phyloP scores from a whole-genome alignment of 2,329 filamentous ascomycete species.

The Colletotrichum ledebouriae region DNA sequence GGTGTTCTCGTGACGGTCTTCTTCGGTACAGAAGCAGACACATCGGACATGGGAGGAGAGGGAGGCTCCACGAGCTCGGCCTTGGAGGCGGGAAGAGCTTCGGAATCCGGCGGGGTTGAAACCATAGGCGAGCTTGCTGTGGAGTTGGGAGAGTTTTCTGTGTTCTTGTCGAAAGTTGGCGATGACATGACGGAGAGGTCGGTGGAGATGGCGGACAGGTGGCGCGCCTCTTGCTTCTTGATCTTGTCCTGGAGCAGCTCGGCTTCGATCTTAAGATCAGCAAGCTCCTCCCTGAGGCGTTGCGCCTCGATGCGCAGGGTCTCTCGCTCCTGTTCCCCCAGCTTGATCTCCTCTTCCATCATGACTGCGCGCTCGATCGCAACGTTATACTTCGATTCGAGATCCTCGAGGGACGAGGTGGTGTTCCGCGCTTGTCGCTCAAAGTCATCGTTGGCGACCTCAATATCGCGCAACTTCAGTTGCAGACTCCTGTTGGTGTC shows the following conservation, averaged over 20 bases:
- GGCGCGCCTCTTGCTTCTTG: conserved; percentile 74
- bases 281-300: conserved; percentile 88
- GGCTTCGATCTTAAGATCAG: conserved; percentile 93
- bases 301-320: conserved; percentile 90
- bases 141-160: conserved; percentile 82
- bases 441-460: conserved; percentile 98
- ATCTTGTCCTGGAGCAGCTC: conserved; percentile 96
- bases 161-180: conserved; percentile 78
- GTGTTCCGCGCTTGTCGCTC: conserved; percentile 97
- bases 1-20: conserved; percentile 49
- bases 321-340: conserved; percentile 93
- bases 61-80: conserved; percentile 87
- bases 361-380: conserved; percentile 92
- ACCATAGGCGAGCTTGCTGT: conserved; percentile 92
- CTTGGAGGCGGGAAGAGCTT: conserved; percentile 31
- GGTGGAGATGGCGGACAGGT: conserved; percentile 71
- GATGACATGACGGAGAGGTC: conserved; percentile 76
- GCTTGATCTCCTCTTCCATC: conserved; percentile 94
- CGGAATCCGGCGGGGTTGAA: conserved; percentile 81
- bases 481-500: conserved; percentile 86
- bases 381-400: conserved; percentile 97
- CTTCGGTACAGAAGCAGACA: conserved; percentile 63
- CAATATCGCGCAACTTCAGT: conserved; percentile 89
- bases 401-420: conserved; percentile 93
- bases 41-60: conserved; percentile 93